phyloP scores from a whole-genome alignment of 352 stramenopile species.

The Globisporangium okanoganense region DNA sequence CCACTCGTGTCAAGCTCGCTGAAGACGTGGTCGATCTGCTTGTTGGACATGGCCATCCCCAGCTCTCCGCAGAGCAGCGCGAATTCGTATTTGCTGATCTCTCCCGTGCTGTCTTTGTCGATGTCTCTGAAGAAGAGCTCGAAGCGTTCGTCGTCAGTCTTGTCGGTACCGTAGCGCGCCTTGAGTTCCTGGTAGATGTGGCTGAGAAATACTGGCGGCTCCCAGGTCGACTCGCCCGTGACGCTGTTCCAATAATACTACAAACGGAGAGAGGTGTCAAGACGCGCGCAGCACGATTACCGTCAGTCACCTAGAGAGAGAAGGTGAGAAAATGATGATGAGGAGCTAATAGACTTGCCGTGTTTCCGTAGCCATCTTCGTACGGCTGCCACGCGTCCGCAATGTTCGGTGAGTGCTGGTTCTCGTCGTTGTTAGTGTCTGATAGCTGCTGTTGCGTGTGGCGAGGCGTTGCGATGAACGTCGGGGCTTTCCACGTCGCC shows the following conservation, averaged over 20 bases:
- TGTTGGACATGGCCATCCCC: constrained; percentile 54
- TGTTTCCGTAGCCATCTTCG: constrained; percentile 61
- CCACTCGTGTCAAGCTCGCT: constrained; percentile 55
- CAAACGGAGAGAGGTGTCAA: neutral
- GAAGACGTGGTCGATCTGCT: constrained; percentile 56
- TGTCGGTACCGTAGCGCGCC: constrained; percentile 41
- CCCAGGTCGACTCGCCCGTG: constrained; percentile 64
- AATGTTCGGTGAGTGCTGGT: neutral
- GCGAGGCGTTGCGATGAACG: constrained; percentile 15
- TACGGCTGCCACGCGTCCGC: constrained; percentile 46
- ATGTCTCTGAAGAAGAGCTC: constrained; percentile 65
- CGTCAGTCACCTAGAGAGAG: neutral
- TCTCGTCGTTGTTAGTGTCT: constrained; percentile 12
- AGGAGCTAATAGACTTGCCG: constrained; percentile 23
- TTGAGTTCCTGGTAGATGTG: constrained; percentile 55
- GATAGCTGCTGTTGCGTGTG: neutral
- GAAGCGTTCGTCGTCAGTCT: constrained; percentile 54
- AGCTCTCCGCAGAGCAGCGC: constrained; percentile 61
- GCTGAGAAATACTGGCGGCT: constrained; percentile 46
- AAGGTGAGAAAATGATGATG: neutral
- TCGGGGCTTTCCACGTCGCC: constrained; percentile 48
- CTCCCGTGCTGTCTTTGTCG: constrained; percentile 49
- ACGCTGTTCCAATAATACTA: constrained; percentile 74
- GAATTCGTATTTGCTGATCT: constrained; percentile 66
- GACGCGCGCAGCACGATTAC: neutral